A percentile compares a stretch with the other conserved stretches of the same genome.
phyloP scores from a whole-genome alignment of 805 yeast genomes.

The Candida ulmi region DNA sequence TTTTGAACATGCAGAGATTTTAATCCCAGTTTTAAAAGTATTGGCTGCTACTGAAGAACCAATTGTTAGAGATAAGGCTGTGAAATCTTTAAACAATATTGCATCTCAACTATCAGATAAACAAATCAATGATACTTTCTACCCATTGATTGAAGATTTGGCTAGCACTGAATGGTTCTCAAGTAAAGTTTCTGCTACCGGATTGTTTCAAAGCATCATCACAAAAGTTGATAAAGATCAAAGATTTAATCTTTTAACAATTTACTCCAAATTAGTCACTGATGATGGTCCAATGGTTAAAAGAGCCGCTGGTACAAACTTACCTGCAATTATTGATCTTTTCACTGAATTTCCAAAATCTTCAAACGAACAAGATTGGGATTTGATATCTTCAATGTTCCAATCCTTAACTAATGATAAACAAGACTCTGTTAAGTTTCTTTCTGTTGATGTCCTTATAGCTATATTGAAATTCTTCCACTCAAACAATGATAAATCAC shows the following conservation, averaged over 20 bases:
- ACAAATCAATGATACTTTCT: constrained; percentile 60
- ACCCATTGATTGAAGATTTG: constrained; percentile 72
- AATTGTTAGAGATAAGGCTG: constrained; percentile 90
- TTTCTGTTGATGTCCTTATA: constrained; percentile 83
- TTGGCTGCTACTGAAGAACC: constrained; percentile 95
- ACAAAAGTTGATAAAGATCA: constrained; percentile 48
- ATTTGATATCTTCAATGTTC: constrained; percentile 75
- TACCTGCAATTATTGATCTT: constrained; percentile 68
- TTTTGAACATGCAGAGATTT: constrained; percentile 47
- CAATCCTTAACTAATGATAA: constrained; percentile 71
- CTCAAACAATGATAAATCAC: constrained; percentile 48
- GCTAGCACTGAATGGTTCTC: constrained; percentile 94
- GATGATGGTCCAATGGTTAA: constrained; percentile 99
- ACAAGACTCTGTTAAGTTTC: constrained; percentile 91
- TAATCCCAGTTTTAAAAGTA: constrained; percentile 63
- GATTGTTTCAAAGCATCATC: constrained; percentile 70
- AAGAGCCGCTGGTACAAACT: constrained; percentile 83
- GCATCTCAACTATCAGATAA: constrained; percentile 55
- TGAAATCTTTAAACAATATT: constrained; percentile 72
- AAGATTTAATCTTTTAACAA: constrained; percentile 57
- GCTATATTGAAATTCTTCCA: constrained; percentile 71
- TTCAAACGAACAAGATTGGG: constrained; percentile 62
- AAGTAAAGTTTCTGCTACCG: constrained; percentile 85
- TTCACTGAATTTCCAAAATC: constrained; percentile 42
- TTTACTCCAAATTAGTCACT: constrained; percentile 64